A percentile compares a stretch with the other conserved stretches of the same genome.
phyloP scores from a whole-genome alignment of 371 early-diverging fungal genomes.

The Saksenaea vasiformis region DNA sequence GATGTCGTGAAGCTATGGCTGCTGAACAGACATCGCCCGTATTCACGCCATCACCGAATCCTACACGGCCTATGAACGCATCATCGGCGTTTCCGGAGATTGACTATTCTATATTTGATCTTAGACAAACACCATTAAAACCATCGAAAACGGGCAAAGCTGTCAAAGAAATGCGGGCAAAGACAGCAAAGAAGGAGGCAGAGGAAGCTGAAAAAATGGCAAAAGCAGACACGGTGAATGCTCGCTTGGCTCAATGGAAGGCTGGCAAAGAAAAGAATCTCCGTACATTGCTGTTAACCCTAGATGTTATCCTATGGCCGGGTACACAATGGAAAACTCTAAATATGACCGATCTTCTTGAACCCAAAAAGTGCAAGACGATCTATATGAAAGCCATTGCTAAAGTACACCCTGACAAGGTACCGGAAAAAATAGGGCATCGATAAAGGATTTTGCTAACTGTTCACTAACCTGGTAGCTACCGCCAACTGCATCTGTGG shows the following conservation, averaged over 20 bases:
- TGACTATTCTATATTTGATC: constrained; percentile 8
- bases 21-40: neutral
- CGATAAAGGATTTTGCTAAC: neutral
- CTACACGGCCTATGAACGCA: neutral
- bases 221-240: constrained; percentile 73
- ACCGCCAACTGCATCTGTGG: constrained; percentile 52
- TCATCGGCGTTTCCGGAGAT: constrained; percentile 4
- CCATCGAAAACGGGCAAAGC: constrained; percentile 35
- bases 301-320: constrained; percentile 76
- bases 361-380: constrained; percentile 79
- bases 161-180: constrained; percentile 67
- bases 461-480: constrained; percentile 27
- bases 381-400: constrained; percentile 87
- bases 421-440: constrained; percentile 24
- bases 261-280: constrained; percentile 81
- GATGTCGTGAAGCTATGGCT: constrained; percentile 15
- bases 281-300: constrained; percentile 75
- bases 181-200: constrained; percentile 55
- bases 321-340: constrained; percentile 66
- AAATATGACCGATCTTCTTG: constrained; percentile 74
- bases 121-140: constrained; percentile 1
- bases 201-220: constrained; percentile 74
- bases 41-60: constrained; percentile 7
- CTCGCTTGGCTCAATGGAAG: constrained; percentile 65
- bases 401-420: constrained; percentile 92